Conservation (phyloP, 1,139 yeast species). For the Candida sanyaensis region DNA sequence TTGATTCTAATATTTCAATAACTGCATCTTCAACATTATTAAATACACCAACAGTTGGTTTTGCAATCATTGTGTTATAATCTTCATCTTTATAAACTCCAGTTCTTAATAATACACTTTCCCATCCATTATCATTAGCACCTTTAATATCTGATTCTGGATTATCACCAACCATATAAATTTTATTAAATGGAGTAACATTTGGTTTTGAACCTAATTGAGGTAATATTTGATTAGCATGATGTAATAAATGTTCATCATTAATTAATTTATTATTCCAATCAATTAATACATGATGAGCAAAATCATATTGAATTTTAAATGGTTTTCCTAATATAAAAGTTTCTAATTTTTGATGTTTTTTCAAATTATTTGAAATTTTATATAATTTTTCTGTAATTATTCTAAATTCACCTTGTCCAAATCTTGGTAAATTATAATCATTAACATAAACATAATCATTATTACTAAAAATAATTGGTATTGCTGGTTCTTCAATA, state of each 20-base stretch:
- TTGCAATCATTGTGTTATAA: slow-evolving; percentile 36
- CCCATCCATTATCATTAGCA: slow-evolving; percentile 88
- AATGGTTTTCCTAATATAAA: slow-evolving; percentile 86
- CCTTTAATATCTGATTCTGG: slow-evolving; percentile 92
- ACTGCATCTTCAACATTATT: slow-evolving; percentile 53
- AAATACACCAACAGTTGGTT: slow-evolving; percentile 51
- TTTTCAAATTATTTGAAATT: slow-evolving; percentile 52
- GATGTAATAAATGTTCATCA: slow-evolving; percentile 15
- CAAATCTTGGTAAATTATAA: slow-evolving; percentile 77
- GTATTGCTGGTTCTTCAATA: slow-evolving; percentile 57
- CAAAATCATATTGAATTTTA: slow-evolving; percentile 78
- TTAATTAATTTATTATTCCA: slow-evolving; percentile 46
- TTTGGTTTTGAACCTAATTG: slow-evolving; percentile 36
- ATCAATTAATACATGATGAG: slow-evolving; percentile 67
- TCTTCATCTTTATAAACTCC: slow-evolving; percentile 85
- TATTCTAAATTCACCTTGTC: slow-evolving; percentile 87
- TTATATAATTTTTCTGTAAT: slow-evolving; percentile 64
- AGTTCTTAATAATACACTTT: slow-evolving; percentile 75
- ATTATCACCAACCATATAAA: slow-evolving; percentile 96
- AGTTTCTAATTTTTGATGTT: slow-evolving; percentile 44
- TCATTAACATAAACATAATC: slow-evolving; percentile 93
- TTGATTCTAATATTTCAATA: slow-evolving; percentile 25
- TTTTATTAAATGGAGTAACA: slow-evolving; percentile 50
- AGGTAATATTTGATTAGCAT: slow-evolving; percentile 32
- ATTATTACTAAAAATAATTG: slow-evolving; percentile 82